A percentile compares a stretch with the other conserved stretches of the same genome.
These are phyloP conservation scores for Adansonia gregorii DNA, from an alignment of 441 rosid genomes.

Conservation along the genomic window DNA sequence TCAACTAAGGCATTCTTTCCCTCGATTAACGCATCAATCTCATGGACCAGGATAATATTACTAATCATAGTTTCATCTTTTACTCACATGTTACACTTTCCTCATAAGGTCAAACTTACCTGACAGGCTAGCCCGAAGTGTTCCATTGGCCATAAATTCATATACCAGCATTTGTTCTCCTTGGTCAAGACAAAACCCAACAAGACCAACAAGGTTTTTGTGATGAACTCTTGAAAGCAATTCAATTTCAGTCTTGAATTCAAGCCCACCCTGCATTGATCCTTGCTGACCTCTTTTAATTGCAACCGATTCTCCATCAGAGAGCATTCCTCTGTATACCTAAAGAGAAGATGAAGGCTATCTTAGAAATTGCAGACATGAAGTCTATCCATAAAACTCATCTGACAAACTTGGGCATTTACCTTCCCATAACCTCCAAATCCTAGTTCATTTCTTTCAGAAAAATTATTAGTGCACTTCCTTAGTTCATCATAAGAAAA, in stretches of 20 bases:
- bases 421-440: slow-evolving; percentile 97
- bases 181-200: slow-evolving; percentile 93
- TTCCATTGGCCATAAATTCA: slow-evolving; percentile 86
- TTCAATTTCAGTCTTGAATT: slow-evolving; percentile 97
- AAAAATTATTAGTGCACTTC: slow-evolving; percentile 76
- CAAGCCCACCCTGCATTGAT: slow-evolving; percentile 92
- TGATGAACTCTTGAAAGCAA: slow-evolving; percentile 97
- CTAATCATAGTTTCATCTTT: background rate
- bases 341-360: slow-evolving; percentile 30
- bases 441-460: slow-evolving; percentile 77
- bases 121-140: slow-evolving; percentile 76
- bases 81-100: background rate
- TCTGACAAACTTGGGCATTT: background rate
- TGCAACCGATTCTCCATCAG: slow-evolving; percentile 79
- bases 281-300: slow-evolving; percentile 94
- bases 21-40: background rate
- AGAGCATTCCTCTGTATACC: slow-evolving; percentile 89
- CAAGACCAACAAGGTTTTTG: slow-evolving; percentile 88
- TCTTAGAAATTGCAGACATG: slow-evolving; percentile 1
- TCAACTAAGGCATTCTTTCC: background rate
- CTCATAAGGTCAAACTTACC: slow-evolving; percentile 43
- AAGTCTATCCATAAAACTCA: background rate
- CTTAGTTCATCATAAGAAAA: slow-evolving; percentile 93
- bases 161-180: slow-evolving; percentile 96
- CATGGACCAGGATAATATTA: background rate